These are phyloP conservation scores for Meyerozyma guilliermondii DNA, from an alignment of 1,139 yeast genomes.

Conservation along the genomic window DNA sequence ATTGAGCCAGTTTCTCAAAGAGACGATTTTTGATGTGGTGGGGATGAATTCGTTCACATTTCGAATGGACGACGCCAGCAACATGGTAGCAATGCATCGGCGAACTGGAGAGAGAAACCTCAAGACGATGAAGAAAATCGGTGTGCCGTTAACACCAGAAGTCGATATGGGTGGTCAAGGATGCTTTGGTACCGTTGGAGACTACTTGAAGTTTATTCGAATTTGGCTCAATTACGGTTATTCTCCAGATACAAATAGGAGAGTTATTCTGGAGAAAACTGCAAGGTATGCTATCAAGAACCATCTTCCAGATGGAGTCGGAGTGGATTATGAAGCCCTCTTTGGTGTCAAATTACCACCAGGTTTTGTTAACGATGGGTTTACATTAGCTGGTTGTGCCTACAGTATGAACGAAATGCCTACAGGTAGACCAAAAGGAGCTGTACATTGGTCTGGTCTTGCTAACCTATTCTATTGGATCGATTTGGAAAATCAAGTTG, in stretches of 20 bases:
- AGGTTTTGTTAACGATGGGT: constrained; percentile 10
- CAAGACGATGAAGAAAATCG: constrained; percentile 11
- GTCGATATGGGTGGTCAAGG: constrained; percentile 51
- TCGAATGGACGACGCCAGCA: constrained; percentile 20
- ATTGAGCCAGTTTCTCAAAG: constrained; percentile 37
- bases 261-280: constrained; percentile 27
- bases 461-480: constrained; percentile 45
- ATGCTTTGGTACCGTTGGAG: constrained; percentile 37
- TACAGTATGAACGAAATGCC: constrained; percentile 17
- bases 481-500: constrained; percentile 36
- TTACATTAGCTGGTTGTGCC: constrained; percentile 13
- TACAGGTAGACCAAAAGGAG: constrained; percentile 37
- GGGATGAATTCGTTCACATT: constrained; percentile 39
- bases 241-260: constrained; percentile 33
- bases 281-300: constrained; percentile 28
- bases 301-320: constrained; percentile 24
- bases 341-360: constrained; percentile 8
- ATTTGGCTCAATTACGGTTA: constrained; percentile 43
- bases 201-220: constrained; percentile 39
- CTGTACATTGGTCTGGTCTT: constrained; percentile 43
- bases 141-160: constrained; percentile 21
- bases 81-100: constrained; percentile 22
- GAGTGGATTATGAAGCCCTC: neutral
- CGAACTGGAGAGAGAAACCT: constrained; percentile 15
- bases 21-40: constrained; percentile 38